Percentiles rank a stretch among this genome's conserved stretches.
Evolutionary conservation across 2,329 filamentous ascomycete genomes (phyloP).

Genomic region (Xylariomycetidae sp.): DNA sequence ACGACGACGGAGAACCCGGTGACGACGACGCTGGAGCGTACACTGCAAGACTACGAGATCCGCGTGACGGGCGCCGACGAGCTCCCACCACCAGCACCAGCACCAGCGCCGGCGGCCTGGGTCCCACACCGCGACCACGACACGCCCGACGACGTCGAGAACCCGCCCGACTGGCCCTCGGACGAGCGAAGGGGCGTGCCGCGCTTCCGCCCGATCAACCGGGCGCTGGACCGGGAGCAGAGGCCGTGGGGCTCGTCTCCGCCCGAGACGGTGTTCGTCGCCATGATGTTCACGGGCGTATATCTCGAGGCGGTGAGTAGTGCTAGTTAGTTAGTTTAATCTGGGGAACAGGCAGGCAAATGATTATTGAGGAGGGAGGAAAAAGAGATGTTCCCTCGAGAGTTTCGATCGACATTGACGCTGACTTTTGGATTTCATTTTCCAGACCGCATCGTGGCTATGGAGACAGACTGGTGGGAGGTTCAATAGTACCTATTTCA

Average conservation of each 20-base stretch:
- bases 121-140: constrained; percentile 15
- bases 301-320: constrained; percentile 21
- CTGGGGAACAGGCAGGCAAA: not conserved
- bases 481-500: constrained; percentile 3
- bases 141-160: constrained; percentile 11
- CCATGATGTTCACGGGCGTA: constrained; percentile 24
- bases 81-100: constrained; percentile 6
- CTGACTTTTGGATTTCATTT: not conserved
- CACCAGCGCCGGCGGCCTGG: constrained; percentile 4
- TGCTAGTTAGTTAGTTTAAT: not conserved
- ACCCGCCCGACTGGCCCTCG: constrained; percentile 19
- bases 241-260: constrained; percentile 21
- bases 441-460: constrained; percentile 4
- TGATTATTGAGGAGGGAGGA: not conserved
- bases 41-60: constrained; percentile 26
- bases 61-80: constrained; percentile 13
- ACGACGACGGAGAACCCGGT: constrained; percentile 19
- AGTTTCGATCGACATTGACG: not conserved
- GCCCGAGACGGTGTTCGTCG: constrained; percentile 19
- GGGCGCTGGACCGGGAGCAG: constrained; percentile 14
- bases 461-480: constrained; percentile 3
- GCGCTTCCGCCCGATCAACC: constrained; percentile 23
- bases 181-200: constrained; percentile 22
- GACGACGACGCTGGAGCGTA: constrained; percentile 12
- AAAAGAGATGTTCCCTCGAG: not conserved